These are phyloP conservation scores for Sugiyamaella japonica DNA, from an alignment of 1,139 yeast genomes.

Conservation along the genomic window DNA sequence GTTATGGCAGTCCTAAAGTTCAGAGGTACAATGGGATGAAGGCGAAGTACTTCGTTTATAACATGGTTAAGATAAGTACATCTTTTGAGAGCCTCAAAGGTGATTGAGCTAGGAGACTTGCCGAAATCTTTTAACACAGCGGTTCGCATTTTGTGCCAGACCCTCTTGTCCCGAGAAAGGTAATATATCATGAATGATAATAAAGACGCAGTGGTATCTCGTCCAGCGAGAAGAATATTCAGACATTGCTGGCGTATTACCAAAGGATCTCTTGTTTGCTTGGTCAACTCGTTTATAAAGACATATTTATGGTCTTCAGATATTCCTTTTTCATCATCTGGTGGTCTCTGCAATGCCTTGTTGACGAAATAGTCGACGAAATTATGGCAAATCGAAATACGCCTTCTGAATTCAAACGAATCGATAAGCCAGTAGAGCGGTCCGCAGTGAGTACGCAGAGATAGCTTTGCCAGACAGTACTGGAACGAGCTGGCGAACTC, in stretches of 20 bases:
- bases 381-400: constrained; percentile 32
- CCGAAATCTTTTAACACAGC: constrained; percentile 42
- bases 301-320: constrained; percentile 34
- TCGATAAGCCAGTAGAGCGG: constrained; percentile 44
- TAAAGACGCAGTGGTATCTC: constrained; percentile 60
- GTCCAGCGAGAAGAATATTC: constrained; percentile 55
- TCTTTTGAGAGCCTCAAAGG: constrained; percentile 53
- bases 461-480: constrained; percentile 39
- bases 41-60: constrained; percentile 53
- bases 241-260: constrained; percentile 54
- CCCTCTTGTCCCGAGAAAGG: constrained; percentile 48
- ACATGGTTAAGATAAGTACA: constrained; percentile 52
- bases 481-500: constrained; percentile 51
- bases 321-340: constrained; percentile 35
- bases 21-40: constrained; percentile 58
- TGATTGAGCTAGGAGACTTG: constrained; percentile 26
- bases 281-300: constrained; percentile 52
- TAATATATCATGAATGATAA: constrained; percentile 52
- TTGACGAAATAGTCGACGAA: constrained; percentile 39
- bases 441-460: constrained; percentile 18
- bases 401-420: constrained; percentile 39
- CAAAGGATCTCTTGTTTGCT: constrained; percentile 51
- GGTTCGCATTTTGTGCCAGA: constrained; percentile 45
- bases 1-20: constrained; percentile 51
- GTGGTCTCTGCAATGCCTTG: constrained; percentile 30